These are phyloP conservation scores for Globisporangium parvum DNA, from an alignment of 352 stramenopile genomes.

Conservation along the genomic window DNA sequence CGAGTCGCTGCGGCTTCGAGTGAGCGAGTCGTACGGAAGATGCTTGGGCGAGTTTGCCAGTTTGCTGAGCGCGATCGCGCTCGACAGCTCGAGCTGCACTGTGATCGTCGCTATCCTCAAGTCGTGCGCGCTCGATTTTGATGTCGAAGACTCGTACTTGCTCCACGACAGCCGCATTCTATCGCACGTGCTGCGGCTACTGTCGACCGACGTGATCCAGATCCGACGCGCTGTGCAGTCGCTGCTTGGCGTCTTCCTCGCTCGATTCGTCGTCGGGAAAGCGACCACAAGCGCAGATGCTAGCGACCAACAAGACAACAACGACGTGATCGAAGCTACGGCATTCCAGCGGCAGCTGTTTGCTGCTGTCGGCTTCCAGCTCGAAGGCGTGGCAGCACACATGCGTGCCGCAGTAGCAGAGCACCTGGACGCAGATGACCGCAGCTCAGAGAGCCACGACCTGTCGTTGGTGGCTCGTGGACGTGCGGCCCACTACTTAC, in stretches of 20 bases:
- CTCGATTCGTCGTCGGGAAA: slow-evolving; percentile 48
- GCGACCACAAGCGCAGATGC: slow-evolving; percentile 13
- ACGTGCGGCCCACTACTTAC: slow-evolving; percentile 24
- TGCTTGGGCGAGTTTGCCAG: slow-evolving; percentile 33
- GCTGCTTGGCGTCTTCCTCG: slow-evolving; percentile 49
- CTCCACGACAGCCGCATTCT: slow-evolving; percentile 61
- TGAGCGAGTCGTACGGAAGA: slow-evolving; percentile 43
- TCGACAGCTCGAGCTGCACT: slow-evolving; percentile 18
- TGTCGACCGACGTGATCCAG: slow-evolving; percentile 33
- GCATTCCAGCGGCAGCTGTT: slow-evolving; percentile 69
- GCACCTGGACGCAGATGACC: background rate
- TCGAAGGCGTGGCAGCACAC: slow-evolving; percentile 39
- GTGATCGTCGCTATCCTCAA: slow-evolving; percentile 48
- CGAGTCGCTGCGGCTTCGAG: slow-evolving; percentile 27
- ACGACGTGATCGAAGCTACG: slow-evolving; percentile 28
- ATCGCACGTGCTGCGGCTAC: slow-evolving; percentile 40
- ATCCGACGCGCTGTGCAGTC: slow-evolving; percentile 53
- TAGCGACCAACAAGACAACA: slow-evolving; percentile 6
- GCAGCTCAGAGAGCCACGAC: background rate
- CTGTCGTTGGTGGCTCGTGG: background rate
- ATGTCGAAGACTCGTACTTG: slow-evolving; percentile 70
- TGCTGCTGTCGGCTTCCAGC: slow-evolving; percentile 53
- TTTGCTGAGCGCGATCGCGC: slow-evolving; percentile 17
- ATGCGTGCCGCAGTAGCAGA: slow-evolving; percentile 4
- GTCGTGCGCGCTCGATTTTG: slow-evolving; percentile 58